phyloP scores from a whole-genome alignment of 2,329 filamentous ascomycete species.

The Neospermospora avenae region DNA sequence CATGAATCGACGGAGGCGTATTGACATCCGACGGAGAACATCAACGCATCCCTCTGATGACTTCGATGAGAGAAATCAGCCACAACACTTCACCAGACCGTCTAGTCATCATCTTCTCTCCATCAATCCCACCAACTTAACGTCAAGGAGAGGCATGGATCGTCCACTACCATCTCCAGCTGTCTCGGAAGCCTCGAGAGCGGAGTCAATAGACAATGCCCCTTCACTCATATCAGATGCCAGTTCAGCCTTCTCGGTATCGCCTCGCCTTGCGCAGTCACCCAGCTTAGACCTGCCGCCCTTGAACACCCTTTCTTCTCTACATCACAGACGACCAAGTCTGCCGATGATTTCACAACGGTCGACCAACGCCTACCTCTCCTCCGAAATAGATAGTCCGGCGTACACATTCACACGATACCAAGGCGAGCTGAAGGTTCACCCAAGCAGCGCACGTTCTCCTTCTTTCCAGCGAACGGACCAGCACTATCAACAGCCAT shows the following conservation, averaged over 20 bases:
- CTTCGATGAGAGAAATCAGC: slow-evolving; percentile 33
- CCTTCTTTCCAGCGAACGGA: slow-evolving; percentile 17
- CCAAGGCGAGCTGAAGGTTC: slow-evolving; percentile 21
- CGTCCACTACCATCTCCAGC: slow-evolving; percentile 62
- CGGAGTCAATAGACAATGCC: slow-evolving; percentile 54
- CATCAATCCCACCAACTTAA: slow-evolving; percentile 27
- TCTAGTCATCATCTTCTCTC: slow-evolving; percentile 10
- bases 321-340: slow-evolving; percentile 29
- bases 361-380: slow-evolving; percentile 21
- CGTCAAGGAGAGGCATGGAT: slow-evolving; percentile 42
- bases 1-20: slow-evolving; percentile 68
- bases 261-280: slow-evolving; percentile 41
- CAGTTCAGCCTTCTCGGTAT: slow-evolving; percentile 59
- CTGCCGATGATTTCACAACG: slow-evolving; percentile 31
- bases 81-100: slow-evolving; percentile 34
- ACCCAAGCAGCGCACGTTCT: slow-evolving; percentile 13
- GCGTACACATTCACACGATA: slow-evolving; percentile 24
- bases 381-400: slow-evolving; percentile 26
- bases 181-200: slow-evolving; percentile 58
- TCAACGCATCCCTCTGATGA: slow-evolving; percentile 25
- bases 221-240: slow-evolving; percentile 71
- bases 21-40: slow-evolving; percentile 31
- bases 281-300: slow-evolving; percentile 34
- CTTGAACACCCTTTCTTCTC: slow-evolving; percentile 20
- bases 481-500: slow-evolving; percentile 7